Evolutionary conservation across 2,329 filamentous ascomycete genomes (phyloP).

Genomic region (Fusarium tjaetaba): DNA sequence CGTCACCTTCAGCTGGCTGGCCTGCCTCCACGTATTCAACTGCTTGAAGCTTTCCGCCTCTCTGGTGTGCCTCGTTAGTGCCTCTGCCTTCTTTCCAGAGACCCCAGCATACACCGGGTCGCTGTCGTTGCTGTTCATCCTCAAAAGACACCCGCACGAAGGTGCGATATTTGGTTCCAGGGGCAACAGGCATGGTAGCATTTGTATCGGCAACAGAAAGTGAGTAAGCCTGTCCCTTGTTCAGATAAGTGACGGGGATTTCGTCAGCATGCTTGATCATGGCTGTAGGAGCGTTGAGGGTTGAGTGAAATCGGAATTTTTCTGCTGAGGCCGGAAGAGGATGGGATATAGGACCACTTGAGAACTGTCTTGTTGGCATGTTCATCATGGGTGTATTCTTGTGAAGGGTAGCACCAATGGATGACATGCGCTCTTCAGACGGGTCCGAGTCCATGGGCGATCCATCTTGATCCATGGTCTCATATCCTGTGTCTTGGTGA

Average conservation of each 20-base stretch:
- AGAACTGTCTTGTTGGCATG: conserved; percentile 63
- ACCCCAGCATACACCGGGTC: conserved; percentile 84
- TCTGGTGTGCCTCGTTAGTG: conserved; percentile 93
- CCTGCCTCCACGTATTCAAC: conserved; percentile 87
- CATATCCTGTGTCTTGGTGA: conserved; percentile 82
- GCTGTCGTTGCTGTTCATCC: conserved; percentile 89
- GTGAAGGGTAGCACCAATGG: conserved; percentile 70
- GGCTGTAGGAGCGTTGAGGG: conserved; percentile 91
- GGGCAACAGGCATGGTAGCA: conserved; percentile 65
- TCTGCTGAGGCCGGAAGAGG: conserved; percentile 66
- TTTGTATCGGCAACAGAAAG: conserved; percentile 84
- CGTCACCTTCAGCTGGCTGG: conserved; percentile 68
- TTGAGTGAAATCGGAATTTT: conserved; percentile 89
- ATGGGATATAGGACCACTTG: conserved; percentile 57
- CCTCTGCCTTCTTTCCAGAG: conserved; percentile 96
- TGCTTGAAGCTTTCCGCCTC: conserved; percentile 90
- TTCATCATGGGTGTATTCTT: conserved; percentile 68
- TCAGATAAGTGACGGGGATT: conserved; percentile 96
- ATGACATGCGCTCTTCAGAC: conserved; percentile 61
- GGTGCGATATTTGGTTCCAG: conserved; percentile 81
- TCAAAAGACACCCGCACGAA: conserved; percentile 97
- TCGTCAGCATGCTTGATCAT: conserved; percentile 93
- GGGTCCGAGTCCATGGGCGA: conserved; percentile 71
- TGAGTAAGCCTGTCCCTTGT: conserved; percentile 95
- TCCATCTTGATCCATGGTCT: conserved; percentile 79